Conservation (phyloP, 106 monocot species). For the Dendrobium nobile region DNA sequence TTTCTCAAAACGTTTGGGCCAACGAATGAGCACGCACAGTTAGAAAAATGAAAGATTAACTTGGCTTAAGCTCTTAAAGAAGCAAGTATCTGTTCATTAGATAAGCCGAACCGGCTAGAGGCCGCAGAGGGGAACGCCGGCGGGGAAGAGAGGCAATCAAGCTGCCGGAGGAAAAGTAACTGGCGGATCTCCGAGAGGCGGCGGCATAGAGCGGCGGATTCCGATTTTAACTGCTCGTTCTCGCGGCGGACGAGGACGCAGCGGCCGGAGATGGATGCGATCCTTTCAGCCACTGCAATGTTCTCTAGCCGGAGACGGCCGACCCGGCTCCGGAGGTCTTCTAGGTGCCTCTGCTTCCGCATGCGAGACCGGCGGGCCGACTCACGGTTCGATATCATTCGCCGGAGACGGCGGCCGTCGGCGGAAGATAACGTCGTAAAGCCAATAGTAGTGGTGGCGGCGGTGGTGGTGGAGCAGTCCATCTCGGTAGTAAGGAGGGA, state of each 20-base stretch:
- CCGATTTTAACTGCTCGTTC: conserved; percentile 21
- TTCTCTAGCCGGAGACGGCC: conserved; percentile 14
- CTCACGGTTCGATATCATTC: conserved; percentile 31
- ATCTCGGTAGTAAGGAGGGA: background rate
- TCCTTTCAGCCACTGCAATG: conserved; percentile 14
- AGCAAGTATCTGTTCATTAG: no score
- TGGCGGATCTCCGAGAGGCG: conserved; percentile 22
- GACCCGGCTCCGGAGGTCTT: conserved; percentile 22
- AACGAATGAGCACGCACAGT: background rate
- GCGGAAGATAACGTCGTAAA: background rate
- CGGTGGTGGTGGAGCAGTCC: background rate
- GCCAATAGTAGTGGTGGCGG: background rate
- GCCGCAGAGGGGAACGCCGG: conserved; percentile 1
- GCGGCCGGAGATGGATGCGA: background rate
- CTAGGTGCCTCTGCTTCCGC: conserved; percentile 31
- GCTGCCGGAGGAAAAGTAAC: conserved; percentile 17
- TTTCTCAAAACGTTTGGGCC: background rate
- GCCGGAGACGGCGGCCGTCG: conserved; percentile 17
- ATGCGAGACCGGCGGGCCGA: conserved; percentile 35
- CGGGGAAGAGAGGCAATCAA: conserved; percentile 10
- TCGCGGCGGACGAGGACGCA: conserved; percentile 14
- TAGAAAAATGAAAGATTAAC: background rate
- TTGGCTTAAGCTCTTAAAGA: background rate
- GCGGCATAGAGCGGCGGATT: conserved; percentile 17
- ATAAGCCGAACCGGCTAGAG: background rate